A percentile compares a stretch with the other conserved stretches of the same genome.
Evolutionary conservation across 78 protist species (phyloP).

Genomic region (Cavenderia fasciculata): DNA sequence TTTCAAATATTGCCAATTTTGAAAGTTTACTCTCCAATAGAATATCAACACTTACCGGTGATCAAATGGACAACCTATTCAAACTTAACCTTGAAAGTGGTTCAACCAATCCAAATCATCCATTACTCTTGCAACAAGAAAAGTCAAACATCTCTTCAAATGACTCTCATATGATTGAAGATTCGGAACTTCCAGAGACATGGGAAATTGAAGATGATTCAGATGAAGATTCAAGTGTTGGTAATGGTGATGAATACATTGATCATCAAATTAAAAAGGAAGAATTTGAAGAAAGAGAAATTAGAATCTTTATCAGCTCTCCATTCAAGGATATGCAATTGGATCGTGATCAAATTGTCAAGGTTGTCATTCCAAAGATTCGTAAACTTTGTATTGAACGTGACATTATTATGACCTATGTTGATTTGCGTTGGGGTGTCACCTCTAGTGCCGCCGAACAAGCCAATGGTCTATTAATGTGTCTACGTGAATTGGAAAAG

Average conservation of each 20-base stretch:
- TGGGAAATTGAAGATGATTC: no score
- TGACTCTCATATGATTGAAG: no score
- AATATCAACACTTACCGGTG: conserved; percentile 16
- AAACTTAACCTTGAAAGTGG: conserved; percentile 38
- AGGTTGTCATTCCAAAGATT: conserved; percentile 81
- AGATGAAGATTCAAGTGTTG: no score
- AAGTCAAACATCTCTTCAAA: no score
- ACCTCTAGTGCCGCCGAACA: conserved; percentile 63
- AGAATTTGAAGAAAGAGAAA: conserved; percentile 70
- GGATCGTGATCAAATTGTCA: conserved; percentile 82
- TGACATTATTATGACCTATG: conserved; percentile 60
- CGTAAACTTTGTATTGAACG: conserved; percentile 73
- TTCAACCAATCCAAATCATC: no score
- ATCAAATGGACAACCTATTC: neutral
- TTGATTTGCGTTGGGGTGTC: conserved; percentile 85
- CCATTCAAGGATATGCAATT: conserved; percentile 83
- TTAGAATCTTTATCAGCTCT: conserved; percentile 64
- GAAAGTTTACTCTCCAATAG: conserved; percentile 18
- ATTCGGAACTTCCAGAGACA: no score
- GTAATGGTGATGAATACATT: no score
- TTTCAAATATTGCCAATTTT: conserved; percentile 32
- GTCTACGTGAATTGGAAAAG: conserved; percentile 73
- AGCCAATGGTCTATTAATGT: conserved; percentile 56
- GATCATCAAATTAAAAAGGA: no score
- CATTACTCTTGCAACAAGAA: no score